Evolutionary conservation across 257 asterid species (phyloP), one percentile per base, ranked within the genome.

Genomic region (Rehmannia glutinosa): DNA sequence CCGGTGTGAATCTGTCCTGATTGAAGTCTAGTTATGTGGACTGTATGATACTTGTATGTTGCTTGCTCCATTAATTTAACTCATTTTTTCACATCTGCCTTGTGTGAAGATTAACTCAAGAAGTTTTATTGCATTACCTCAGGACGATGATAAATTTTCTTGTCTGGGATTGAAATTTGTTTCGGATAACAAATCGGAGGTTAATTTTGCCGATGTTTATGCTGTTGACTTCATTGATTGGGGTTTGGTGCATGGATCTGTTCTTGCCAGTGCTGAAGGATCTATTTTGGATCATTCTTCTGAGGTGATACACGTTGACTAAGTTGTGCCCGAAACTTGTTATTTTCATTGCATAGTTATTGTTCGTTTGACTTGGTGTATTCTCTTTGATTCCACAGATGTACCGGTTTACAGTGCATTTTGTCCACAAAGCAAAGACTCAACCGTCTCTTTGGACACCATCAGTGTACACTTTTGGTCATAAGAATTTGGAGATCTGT

Each of bases 401-500:
- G 97, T 84, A 86, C 82, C 71, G 96, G 41, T 94, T 94, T 71
- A 51, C 85, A 41, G 79, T 94, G 70, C 88, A 76, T 70, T 84
- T 79, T 62, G 88, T 76, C 74, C 87, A 82, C 68, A 85, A 74
- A 78, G 78, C 97, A 70, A 91, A 84, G 73, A 71, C 82, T 38
- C 75, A 77, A 30, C 59, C 86, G 38, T 87, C 92, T 55, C 54
- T 78, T 46, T 88, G 83, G 93, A 74, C 72, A 52, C 87, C 96
- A 32, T 75, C 85, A 13, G 71, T 73, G 12, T 84, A 86, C 80
- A 81, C 88, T 36, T 91, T 94, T 80, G 96, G 97, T 77, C 94
- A 88, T 67, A 77, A 77, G 64, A 75, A 81, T 77, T 68, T 66
- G 75, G 86, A 76, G 80, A 83, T 84, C 13, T 91, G 97, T 69